Evolutionary conservation across 257 asterid genomes (phyloP), one percentile per base, ranked within the genome.

Genomic region (Solanum pennellii): DNA sequence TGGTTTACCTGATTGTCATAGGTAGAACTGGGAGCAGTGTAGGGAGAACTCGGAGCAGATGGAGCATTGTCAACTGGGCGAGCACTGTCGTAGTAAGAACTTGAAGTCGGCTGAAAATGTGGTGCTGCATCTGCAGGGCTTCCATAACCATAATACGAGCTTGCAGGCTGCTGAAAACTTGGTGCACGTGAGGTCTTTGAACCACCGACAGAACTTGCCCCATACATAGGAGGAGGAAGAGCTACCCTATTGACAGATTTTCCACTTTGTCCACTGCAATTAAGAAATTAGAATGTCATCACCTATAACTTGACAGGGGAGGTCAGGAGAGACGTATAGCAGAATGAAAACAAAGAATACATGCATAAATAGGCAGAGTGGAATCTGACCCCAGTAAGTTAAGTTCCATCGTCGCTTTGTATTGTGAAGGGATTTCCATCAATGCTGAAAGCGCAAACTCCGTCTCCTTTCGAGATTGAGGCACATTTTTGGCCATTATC

Each of bases 391-490:
- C 99, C 89, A 96, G 89, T 87, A 96, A 79, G 91, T 93, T 93
- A 41, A 97, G 98, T 94, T 93, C 98, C 94, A 97, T 89, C 4
- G 99, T 96, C 27, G 99, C 99, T 93, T 95, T 96, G 89, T 96
- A 97, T 85, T 97, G 99, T 12, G 95, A 56, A 56, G 99, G 99
- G 52, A 97, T 93, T 90, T 97, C 99, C 99, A 97, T 97, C 90
- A 97, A 88, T 25, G 99, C 94, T 56, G 99, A 79, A 86, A 97
- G 98, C 69, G 99, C 99, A 87, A 97, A 97, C 88, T 96, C 97
- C 3, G 99, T 93, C 94, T 97, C 99, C 87, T 97, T 97, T 23
- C 98, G 94, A 66, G 94, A 44, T 83, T 90, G 98, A 79, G 91
- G 93, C n/a, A 88, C 91, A 65, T 90, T 90, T 91, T 96, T 97